Percentiles rank a stretch among this genome's conserved stretches.
phyloP scores from a whole-genome alignment of 2,329 filamentous ascomycete species.

The Alternaria gaisen region DNA sequence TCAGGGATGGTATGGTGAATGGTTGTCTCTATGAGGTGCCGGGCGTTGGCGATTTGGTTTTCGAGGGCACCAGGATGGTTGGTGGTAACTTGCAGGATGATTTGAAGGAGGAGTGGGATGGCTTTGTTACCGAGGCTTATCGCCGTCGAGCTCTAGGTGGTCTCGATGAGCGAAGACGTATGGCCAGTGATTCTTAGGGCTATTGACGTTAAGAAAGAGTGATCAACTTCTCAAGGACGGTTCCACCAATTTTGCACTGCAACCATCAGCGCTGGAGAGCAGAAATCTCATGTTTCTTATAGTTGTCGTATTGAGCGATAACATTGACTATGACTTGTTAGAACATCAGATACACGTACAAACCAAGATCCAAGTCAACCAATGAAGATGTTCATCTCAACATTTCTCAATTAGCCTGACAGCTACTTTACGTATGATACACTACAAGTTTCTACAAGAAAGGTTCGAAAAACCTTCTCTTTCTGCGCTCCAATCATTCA shows the following conservation, averaged over 20 bases:
- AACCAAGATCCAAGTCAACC: not conserved
- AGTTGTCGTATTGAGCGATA: not conserved
- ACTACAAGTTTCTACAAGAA: conserved; percentile 5
- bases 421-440: conserved; percentile 1
- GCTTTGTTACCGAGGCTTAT: conserved; percentile 38
- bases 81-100: conserved; percentile 30
- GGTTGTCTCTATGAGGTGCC: conserved; percentile 39
- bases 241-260: not conserved
- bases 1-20: conserved; percentile 21
- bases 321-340: not conserved
- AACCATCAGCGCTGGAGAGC: not conserved
- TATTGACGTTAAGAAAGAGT: not conserved
- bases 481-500: conserved; percentile 1
- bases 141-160: conserved; percentile 10
- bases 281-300: not conserved
- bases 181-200: not conserved
- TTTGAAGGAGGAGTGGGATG: conserved; percentile 41
- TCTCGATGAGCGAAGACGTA: not conserved
- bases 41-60: conserved; percentile 33
- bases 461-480: not conserved
- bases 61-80: conserved; percentile 34
- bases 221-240: not conserved
- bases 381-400: not conserved
- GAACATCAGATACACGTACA: not conserved
- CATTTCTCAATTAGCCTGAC: not conserved